phyloP scores from a whole-genome alignment of 1,139 yeast genomes.

The Casaregolazyma suthepensis region DNA sequence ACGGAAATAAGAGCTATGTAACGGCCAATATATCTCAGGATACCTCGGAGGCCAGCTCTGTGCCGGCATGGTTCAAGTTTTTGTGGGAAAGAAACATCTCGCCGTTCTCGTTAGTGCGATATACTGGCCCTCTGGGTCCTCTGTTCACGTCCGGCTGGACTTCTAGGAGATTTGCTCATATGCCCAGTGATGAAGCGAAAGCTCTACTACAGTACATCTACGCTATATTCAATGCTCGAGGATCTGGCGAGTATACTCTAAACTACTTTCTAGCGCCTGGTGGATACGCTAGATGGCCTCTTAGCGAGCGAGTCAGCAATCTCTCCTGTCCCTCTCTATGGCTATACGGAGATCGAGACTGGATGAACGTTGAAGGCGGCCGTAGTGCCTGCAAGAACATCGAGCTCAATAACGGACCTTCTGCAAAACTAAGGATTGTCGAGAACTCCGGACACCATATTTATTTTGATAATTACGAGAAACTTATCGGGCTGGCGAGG shows the following conservation, averaged over 20 bases:
- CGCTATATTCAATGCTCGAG: constrained; percentile 53
- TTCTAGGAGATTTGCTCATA: constrained; percentile 33
- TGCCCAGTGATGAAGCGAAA: constrained; percentile 25
- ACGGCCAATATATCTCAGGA: not conserved
- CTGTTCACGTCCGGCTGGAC: constrained; percentile 38
- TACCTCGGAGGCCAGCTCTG: not conserved
- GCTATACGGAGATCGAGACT: constrained; percentile 77
- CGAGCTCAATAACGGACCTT: constrained; percentile 27
- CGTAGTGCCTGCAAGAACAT: constrained; percentile 41
- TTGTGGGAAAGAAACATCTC: constrained; percentile 38
- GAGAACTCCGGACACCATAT: constrained; percentile 70
- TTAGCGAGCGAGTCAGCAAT: constrained; percentile 52
- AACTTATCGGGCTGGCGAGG: constrained; percentile 47
- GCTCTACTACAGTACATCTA: constrained; percentile 53
- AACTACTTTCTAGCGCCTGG: constrained; percentile 65
- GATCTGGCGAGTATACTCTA: constrained; percentile 60
- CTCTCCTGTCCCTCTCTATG: constrained; percentile 40
- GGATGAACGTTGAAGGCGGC: constrained; percentile 82
- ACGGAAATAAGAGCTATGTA: not conserved
- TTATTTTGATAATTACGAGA: constrained; percentile 65
- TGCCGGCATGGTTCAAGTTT: constrained; percentile 29
- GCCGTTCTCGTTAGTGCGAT: constrained; percentile 36
- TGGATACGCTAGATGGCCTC: constrained; percentile 71
- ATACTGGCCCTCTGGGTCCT: constrained; percentile 38
- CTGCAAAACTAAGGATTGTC: constrained; percentile 41